Evolutionary conservation across 2,329 filamentous ascomycete genomes (phyloP).

Genomic region (Trichoderma oligosporum): DNA sequence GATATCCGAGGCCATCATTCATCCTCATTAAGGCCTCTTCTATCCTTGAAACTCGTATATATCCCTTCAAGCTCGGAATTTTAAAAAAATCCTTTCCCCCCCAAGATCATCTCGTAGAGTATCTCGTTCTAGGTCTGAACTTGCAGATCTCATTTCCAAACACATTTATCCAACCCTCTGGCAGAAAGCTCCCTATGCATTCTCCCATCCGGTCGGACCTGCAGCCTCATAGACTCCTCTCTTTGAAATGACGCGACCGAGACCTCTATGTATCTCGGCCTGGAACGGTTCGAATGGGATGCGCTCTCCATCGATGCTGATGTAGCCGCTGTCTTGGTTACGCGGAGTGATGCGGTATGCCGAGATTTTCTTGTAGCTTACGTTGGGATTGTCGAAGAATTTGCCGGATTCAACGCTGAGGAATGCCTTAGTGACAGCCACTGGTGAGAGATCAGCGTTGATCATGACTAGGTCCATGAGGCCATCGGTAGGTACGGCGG

Average conservation of each 20-base stretch:
- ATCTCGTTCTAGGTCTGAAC: not conserved
- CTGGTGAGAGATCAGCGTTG: slow-evolving; percentile 67
- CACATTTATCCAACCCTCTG: not conserved
- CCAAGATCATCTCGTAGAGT: not conserved
- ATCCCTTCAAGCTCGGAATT: too few relatives aligned
- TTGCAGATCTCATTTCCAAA: not conserved
- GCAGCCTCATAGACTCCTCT: slow-evolving; percentile 66
- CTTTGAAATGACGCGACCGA: slow-evolving; percentile 83
- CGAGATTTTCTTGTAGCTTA: slow-evolving; percentile 79
- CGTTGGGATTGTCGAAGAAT: slow-evolving; percentile 75
- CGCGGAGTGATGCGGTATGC: slow-evolving; percentile 82
- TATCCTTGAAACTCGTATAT: not conserved
- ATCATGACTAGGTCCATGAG: slow-evolving; percentile 80
- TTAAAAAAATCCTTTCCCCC: not conserved
- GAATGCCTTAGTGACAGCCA: slow-evolving; percentile 66
- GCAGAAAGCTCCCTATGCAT: slow-evolving; percentile 22
- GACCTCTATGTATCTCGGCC: slow-evolving; percentile 76
- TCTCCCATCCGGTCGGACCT: slow-evolving; percentile 52
- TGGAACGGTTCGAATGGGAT: slow-evolving; percentile 88
- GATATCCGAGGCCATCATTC: not conserved
- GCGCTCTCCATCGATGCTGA: slow-evolving; percentile 90
- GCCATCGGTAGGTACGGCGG: slow-evolving; percentile 77
- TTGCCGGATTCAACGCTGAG: slow-evolving; percentile 66
- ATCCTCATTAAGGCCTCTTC: not conserved
- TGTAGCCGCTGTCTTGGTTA: slow-evolving; percentile 69